phyloP scores from a whole-genome alignment of 1,139 yeast species.

The Hansenula sp. region DNA sequence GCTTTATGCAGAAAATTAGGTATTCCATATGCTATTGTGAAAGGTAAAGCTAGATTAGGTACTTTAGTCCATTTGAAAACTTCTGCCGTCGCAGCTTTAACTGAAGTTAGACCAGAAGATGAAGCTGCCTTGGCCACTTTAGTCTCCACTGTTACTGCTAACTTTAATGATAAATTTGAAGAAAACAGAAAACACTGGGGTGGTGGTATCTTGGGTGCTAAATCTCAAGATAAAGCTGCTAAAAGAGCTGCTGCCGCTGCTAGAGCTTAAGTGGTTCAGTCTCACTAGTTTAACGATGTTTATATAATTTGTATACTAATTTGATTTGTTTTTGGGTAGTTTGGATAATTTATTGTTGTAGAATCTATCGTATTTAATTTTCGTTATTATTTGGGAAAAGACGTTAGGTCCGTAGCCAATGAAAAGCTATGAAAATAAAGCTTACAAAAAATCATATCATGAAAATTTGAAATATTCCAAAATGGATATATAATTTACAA shows the following conservation, averaged over 20 bases:
- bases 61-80: slow-evolving; percentile 96
- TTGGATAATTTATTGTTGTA: not conserved
- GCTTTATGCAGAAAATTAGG: slow-evolving; percentile 99
- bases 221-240: slow-evolving; percentile 74
- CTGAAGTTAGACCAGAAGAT: slow-evolving; percentile 91
- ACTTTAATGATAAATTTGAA: slow-evolving; percentile 90
- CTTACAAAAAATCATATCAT: slow-evolving; percentile 4
- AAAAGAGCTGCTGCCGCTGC: slow-evolving; percentile 38
- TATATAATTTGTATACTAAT: not conserved
- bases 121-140: slow-evolving; percentile 92
- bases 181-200: slow-evolving; percentile 99
- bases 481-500: not conserved
- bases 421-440: slow-evolving; percentile 6
- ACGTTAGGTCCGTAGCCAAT: slow-evolving; percentile 11
- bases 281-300: not conserved
- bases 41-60: slow-evolving; percentile 99
- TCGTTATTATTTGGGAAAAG: not conserved
- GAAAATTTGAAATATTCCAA: not conserved
- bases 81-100: slow-evolving; percentile 94
- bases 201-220: slow-evolving; percentile 97
- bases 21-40: slow-evolving; percentile 96
- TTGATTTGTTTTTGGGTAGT: not conserved
- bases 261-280: slow-evolving; percentile 4
- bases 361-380: not conserved
- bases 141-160: slow-evolving; percentile 86